Evolutionary conservation across 176 grass and related monocot species (phyloP), one percentile per base, ranked within the genome.

Genomic region (Pharus latifolius): DNA sequence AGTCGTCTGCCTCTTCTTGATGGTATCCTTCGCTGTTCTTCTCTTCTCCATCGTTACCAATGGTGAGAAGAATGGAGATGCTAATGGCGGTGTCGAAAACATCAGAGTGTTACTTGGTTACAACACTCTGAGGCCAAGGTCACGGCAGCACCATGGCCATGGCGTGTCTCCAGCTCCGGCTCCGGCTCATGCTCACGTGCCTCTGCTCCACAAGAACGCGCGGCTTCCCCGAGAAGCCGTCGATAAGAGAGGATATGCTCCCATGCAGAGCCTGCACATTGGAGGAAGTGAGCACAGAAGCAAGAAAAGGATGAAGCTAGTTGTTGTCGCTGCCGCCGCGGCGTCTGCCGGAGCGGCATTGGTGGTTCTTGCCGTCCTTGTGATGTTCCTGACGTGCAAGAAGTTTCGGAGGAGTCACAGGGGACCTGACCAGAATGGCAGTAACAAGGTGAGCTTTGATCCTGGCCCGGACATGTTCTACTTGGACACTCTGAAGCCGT

Each of bases 401-500:
- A 88, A 27, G 57, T 35, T 76, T 4, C 79, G 51, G 32, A 37
- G 70, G 44, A 57, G 29, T 2, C 60, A 23, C 31, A 56, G 17
- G 16, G 71, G 23, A 13, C 7, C 43, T 5, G 84, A 91, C 13
- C 63, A 56, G 14, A 58, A 9, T 56, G 64, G 77, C 65, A 54
- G 65, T 2, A 88, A 88, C 87, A 96, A 94, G 82, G 90, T 99
- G 67, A 84, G 79, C 80, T 91, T 91, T 13, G 90, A 99, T 40
- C 95, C 95, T 19, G 79, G 76, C 3, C 76, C 87, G 2, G 82
- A 87, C 57, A 2, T 79, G 70, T 86, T 99, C 58, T 83, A 91
- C 80, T 63, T 93, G 3, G 86, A 99, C 73, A 69, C 90, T 52
- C 34, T 88, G 44, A 83, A 88, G 85, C 82, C 77, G 38, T 86